Evolutionary conservation across 306 rosid genomes (phyloP).

Genomic region (Cicer judaicum): DNA sequence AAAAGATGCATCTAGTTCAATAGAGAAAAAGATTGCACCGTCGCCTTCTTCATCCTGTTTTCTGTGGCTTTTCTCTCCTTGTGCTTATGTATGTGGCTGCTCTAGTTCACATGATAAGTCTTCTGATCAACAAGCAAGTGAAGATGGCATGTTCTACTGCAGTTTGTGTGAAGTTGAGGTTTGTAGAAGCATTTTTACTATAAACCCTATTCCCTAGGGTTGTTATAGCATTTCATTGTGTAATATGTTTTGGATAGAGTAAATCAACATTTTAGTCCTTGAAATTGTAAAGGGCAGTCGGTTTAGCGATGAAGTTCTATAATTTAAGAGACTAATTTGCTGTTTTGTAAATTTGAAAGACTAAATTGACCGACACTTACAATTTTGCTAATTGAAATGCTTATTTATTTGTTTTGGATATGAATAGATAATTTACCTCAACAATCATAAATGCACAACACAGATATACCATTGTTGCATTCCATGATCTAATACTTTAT

Average conservation of each 20-base stretch:
- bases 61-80: constrained; percentile 69
- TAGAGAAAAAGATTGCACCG: constrained; percentile 48
- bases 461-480: constrained; percentile 34
- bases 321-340: too few relatives aligned
- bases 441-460: constrained; percentile 22
- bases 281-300: too few relatives aligned
- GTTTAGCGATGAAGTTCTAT: too few relatives aligned
- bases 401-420: background rate
- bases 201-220: background rate
- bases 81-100: constrained; percentile 69
- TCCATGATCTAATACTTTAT: constrained; percentile 24
- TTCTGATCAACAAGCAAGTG: constrained; percentile 69
- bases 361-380: too few relatives aligned
- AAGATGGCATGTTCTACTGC: constrained; percentile 98
- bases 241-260: constrained; percentile 2
- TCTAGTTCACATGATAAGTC: constrained; percentile 65
- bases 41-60: constrained; percentile 57
- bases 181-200: constrained; percentile 46
- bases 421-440: constrained; percentile 8
- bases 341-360: too few relatives aligned
- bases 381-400: too few relatives aligned
- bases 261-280: too few relatives aligned
- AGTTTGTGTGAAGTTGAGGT: constrained; percentile 99
- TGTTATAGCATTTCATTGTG: background rate
- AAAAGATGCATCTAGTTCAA: constrained; percentile 50